Percentiles rank a stretch among this genome's conserved stretches.
These are phyloP conservation scores for Dalbergia cochinchinensis DNA, from an alignment of 306 rosid genomes.

Conservation along the genomic window DNA sequence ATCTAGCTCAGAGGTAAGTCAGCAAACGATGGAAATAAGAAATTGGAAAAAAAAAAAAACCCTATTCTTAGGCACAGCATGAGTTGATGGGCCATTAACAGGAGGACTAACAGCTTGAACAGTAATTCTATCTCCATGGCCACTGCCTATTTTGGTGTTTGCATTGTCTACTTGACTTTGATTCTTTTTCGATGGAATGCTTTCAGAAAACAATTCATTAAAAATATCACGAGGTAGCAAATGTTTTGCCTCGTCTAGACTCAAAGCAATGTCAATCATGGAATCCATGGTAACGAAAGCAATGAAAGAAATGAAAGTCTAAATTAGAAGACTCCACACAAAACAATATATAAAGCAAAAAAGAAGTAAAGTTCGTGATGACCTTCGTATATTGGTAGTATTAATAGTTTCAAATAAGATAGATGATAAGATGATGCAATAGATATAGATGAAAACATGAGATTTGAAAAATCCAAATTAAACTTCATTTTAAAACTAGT, in stretches of 20 bases:
- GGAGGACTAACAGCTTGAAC: neutral
- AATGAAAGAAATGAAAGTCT: neutral
- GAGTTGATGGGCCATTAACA: neutral
- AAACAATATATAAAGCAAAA: too few species aligned
- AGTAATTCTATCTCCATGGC: neutral
- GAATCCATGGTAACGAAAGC: neutral
- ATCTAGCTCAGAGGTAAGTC: too few species aligned
- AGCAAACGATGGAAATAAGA: neutral
- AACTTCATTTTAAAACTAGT: too few species aligned
- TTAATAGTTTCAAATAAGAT: too few species aligned
- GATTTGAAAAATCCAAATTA: too few species aligned
- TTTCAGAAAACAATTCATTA: conserved; percentile 24
- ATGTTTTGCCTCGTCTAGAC: conserved; percentile 23
- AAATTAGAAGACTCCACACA: too few species aligned
- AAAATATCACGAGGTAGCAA: conserved; percentile 47
- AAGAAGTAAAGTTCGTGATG: too few species aligned
- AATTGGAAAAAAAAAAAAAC: neutral
- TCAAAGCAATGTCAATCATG: too few species aligned
- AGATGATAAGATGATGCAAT: too few species aligned
- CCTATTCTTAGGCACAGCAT: neutral
- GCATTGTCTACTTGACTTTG: neutral
- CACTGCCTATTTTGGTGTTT: too few species aligned
- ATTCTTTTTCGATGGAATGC: neutral
- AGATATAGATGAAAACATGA: too few species aligned
- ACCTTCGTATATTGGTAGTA: too few species aligned